Evolutionary conservation across 2,329 filamentous ascomycete species (phyloP).

Genomic region (Knufia fluminis): DNA sequence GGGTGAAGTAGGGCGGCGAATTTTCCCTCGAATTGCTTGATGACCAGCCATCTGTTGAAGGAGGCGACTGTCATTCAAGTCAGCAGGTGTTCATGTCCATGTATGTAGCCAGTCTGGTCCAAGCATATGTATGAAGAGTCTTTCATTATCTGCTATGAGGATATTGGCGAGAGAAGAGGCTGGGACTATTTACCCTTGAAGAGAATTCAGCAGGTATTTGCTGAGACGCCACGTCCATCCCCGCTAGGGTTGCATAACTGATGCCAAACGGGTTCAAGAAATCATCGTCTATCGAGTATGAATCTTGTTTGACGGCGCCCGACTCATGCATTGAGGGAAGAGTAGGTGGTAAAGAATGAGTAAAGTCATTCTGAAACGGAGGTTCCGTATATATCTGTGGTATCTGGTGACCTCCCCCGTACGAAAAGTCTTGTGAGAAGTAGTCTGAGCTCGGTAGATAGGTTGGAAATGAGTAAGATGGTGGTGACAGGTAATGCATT

Average conservation of each 20-base stretch:
- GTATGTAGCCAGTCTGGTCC: constrained; percentile 11
- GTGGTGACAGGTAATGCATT: constrained; percentile 15
- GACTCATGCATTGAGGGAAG: constrained; percentile 37
- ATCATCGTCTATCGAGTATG: constrained; percentile 44
- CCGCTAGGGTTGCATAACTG: constrained; percentile 51
- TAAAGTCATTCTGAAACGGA: constrained; percentile 29
- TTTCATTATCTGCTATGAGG: constrained; percentile 19
- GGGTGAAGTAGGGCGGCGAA: constrained; percentile 33
- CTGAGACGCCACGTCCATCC: constrained; percentile 41
- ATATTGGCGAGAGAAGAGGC: constrained; percentile 18
- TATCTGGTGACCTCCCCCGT: not conserved
- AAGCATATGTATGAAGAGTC: not conserved
- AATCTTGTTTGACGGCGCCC: constrained; percentile 43
- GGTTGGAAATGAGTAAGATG: constrained; percentile 17
- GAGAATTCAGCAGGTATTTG: constrained; percentile 31
- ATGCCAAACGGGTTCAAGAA: constrained; percentile 52
- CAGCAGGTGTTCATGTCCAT: constrained; percentile 19
- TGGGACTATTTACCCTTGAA: constrained; percentile 33
- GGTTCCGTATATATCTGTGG: constrained; percentile 1
- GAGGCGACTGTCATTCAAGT: constrained; percentile 28
- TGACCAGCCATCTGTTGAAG: constrained; percentile 30
- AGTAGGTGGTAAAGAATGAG: constrained; percentile 33
- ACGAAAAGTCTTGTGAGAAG: constrained; percentile 7
- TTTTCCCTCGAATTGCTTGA: constrained; percentile 34
- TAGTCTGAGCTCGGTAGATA: constrained; percentile 21